These are phyloP conservation scores for Diaporthe sp. DNA, from an alignment of 2,329 filamentous ascomycete species.

Conservation along the genomic window DNA sequence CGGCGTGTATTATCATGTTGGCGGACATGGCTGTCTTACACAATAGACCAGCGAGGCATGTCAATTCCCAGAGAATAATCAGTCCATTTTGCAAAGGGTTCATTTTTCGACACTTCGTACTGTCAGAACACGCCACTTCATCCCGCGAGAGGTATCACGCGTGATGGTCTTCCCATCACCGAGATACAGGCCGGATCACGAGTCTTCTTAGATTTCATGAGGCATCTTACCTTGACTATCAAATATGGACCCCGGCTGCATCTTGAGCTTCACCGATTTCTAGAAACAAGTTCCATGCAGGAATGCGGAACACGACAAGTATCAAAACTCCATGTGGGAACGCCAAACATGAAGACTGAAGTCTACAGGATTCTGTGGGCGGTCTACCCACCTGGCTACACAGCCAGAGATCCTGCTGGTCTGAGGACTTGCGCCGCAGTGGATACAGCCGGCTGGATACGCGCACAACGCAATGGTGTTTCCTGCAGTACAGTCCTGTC, in stretches of 20 bases:
- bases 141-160: background rate
- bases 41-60: background rate
- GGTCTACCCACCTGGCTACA: background rate
- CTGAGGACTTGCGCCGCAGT: constrained; percentile 15
- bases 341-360: background rate
- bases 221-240: background rate
- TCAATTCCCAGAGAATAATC: background rate
- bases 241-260: background rate
- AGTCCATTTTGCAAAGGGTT: background rate
- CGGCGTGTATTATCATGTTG: background rate
- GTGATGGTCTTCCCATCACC: background rate
- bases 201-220: background rate
- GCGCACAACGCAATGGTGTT: constrained; percentile 16
- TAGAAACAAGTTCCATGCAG: constrained; percentile 23
- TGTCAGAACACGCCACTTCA: background rate
- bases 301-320: constrained; percentile 10
- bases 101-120: background rate
- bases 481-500: background rate
- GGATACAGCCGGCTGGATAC: constrained; percentile 22
- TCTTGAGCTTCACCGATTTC: constrained; percentile 16
- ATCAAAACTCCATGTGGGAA: background rate
- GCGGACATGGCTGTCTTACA: background rate
- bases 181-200: background rate
- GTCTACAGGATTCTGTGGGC: background rate
- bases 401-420: constrained; percentile 1